Conservation (phyloP, 441 rosid species). For the Populus trichocarpa region DNA sequence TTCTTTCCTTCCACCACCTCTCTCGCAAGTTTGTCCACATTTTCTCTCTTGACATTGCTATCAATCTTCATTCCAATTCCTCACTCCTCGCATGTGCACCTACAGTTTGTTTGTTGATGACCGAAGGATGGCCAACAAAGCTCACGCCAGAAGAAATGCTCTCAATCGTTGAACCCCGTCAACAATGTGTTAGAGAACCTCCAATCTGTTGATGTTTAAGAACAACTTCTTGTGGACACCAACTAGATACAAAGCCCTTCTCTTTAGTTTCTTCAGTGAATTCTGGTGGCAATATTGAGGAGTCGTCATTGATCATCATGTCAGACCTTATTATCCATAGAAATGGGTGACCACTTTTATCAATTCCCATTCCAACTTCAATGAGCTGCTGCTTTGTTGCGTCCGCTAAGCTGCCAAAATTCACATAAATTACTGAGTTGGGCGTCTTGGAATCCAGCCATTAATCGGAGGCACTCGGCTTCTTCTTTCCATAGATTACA, state of each 20-base stretch:
- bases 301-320: neutral
- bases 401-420: neutral
- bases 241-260: neutral
- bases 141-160: neutral
- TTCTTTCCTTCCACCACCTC: constrained; percentile 40
- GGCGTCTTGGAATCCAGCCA: neutral
- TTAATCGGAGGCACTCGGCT: neutral
- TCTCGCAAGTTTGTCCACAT: constrained; percentile 32
- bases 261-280: neutral
- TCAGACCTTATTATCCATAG: neutral
- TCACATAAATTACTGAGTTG: neutral
- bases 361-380: neutral
- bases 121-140: neutral
- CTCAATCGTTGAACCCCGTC: neutral
- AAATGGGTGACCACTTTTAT: neutral
- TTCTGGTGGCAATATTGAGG: neutral
- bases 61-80: neutral
- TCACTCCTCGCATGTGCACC: neutral
- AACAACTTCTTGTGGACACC: neutral
- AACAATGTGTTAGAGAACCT: neutral
- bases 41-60: constrained; percentile 24
- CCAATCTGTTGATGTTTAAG: neutral
- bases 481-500: neutral
- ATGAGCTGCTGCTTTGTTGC: neutral
- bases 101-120: neutral